phyloP scores from a whole-genome alignment of 2,329 filamentous ascomycete genomes.

The Chrysosporium keratinophilum region DNA sequence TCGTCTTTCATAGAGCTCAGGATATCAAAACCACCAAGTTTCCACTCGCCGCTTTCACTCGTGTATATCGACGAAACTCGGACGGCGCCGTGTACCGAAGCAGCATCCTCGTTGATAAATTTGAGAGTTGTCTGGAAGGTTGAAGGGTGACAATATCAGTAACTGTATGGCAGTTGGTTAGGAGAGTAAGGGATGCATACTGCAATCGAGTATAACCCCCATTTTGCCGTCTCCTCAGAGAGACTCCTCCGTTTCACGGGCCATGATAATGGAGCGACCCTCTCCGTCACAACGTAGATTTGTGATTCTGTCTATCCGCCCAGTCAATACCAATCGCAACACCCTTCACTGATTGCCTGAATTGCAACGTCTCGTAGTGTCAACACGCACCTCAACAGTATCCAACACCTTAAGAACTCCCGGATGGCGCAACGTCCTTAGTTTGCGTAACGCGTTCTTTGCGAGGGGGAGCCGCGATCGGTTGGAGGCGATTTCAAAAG shows the following conservation, averaged over 20 bases:
- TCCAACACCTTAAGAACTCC: conserved; percentile 91
- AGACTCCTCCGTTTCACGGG: conserved; percentile 79
- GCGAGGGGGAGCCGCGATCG: conserved; percentile 74
- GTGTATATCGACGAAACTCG: conserved; percentile 81
- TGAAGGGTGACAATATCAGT: neutral
- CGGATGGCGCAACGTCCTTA: conserved; percentile 84
- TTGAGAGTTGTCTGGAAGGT: conserved; percentile 68
- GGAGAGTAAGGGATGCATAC: conserved; percentile 40
- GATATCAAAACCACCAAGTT: conserved; percentile 84
- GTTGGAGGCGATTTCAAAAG: conserved; percentile 78
- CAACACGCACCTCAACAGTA: conserved; percentile 65
- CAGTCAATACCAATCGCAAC: conserved; percentile 15
- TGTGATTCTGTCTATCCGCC: conserved; percentile 67
- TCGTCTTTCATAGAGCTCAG: conserved; percentile 94
- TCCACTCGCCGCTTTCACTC: conserved; percentile 96
- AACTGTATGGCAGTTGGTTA: neutral
- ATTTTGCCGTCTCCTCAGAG: conserved; percentile 88
- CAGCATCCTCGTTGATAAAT: conserved; percentile 89
- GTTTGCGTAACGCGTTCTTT: conserved; percentile 86
- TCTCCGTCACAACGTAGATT: conserved; percentile 93
- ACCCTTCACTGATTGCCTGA: neutral
- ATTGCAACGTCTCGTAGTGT: conserved; percentile 6
- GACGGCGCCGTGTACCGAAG: conserved; percentile 80
- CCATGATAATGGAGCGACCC: conserved; percentile 78
- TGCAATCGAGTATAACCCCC: conserved; percentile 80